Percentiles rank a stretch among this genome's conserved stretches.
phyloP scores from a whole-genome alignment of 2,329 filamentous ascomycete species.

The Ophiocordyceps camponoti-rufipedis region DNA sequence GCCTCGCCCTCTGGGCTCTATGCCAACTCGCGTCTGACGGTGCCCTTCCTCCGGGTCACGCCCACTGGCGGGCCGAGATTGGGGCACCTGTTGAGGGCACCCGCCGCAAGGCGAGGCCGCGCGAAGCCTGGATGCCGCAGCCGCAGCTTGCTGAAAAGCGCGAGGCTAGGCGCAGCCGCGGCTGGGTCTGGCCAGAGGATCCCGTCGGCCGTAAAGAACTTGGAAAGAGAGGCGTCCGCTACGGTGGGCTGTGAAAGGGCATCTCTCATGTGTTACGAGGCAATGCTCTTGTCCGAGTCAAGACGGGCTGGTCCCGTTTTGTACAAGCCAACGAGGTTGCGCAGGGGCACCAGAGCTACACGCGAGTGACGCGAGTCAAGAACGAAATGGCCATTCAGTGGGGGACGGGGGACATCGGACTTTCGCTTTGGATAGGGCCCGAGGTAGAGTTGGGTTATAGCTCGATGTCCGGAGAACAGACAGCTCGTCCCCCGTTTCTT shows the following conservation, averaged over 20 bases:
- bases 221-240: constrained; percentile 44
- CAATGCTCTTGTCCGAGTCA: no score
- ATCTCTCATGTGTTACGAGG: no score
- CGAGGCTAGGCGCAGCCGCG: constrained; percentile 53
- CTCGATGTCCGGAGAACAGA: neutral
- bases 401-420: neutral
- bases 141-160: constrained; percentile 58
- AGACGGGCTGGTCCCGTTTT: neutral
- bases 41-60: constrained; percentile 31
- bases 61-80: constrained; percentile 51
- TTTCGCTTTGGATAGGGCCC: neutral
- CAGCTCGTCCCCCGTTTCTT: no score
- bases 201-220: constrained; percentile 53
- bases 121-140: constrained; percentile 60
- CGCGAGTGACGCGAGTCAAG: neutral
- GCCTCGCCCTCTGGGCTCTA: constrained; percentile 59
- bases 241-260: constrained; percentile 16
- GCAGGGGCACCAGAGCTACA: neutral
- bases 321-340: no score
- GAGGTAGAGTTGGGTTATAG: neutral
- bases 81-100: constrained; percentile 59
- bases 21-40: constrained; percentile 49
- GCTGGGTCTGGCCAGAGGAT: constrained; percentile 64
- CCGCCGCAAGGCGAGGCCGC: constrained; percentile 47
- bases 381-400: neutral